Evolutionary conservation across 192 early-diverging fungal genomes (phyloP), one percentile per base, ranked within the genome.

Genomic region (Coemansia sp.): DNA sequence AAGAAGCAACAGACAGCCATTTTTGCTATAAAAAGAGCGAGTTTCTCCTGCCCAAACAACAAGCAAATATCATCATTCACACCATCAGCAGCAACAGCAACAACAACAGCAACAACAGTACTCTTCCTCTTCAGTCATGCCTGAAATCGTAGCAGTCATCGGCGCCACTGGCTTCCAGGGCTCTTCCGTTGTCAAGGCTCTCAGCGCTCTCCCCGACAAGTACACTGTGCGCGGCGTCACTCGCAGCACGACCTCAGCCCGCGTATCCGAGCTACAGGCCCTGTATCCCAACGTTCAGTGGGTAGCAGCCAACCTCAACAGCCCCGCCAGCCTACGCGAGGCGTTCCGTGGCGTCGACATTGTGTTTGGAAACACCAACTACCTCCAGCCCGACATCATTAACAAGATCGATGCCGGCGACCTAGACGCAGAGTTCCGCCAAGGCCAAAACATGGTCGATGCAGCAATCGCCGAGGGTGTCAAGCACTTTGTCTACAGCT

Each of bases 91-190:
- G 8, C 45, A 48, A 3, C 45, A 24, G 9, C 45, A 24, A 24
- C 45, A 48, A 23, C 48, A 51, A 14, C 9, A 21, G 20, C 43
- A 46, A 46, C 48, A 13, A 3, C 1, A 2, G 3, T 24, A 9
- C 26, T 28, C 48, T 51, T 60, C 37, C 39, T 50, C 14, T 28
- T 48, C 11, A 51, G 36, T 35, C 9, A 79, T 79, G 68, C 16
- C 51, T 42, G 66, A 67, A 51, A 24, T 57, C 36, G 38, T 74
- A 39, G 71, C 72, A 18, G 65, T 79, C 46, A 38, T 73, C 38
- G 77, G 77, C 23, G 77, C 77, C 31, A 79, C 77, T 21, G 77
- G 77, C 16, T 55, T 68, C 9, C 72, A 79, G 34, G 77, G 77
- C 10, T 65, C 65, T 40, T 74, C 72, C 48, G 71, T 79, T 2